Evolutionary conservation across 2,329 filamentous ascomycete genomes (phyloP).

Genomic region (Penicillium paneum): DNA sequence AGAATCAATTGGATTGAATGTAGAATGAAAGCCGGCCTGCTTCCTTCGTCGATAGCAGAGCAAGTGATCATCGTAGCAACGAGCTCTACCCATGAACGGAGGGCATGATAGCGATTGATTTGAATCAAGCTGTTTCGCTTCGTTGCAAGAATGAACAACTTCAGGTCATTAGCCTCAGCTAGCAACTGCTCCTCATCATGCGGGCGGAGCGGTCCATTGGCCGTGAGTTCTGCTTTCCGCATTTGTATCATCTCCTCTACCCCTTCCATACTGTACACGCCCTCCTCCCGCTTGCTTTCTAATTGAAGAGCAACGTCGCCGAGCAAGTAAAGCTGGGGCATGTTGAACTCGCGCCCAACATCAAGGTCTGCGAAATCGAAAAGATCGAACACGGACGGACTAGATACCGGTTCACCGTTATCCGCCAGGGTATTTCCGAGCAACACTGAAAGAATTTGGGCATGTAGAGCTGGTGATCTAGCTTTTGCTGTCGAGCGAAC

Average conservation of each 20-base stretch:
- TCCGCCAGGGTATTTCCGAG: slow-evolving; percentile 67
- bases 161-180: slow-evolving; percentile 38
- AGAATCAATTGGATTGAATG: slow-evolving; percentile 84
- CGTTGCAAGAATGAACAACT: slow-evolving; percentile 39
- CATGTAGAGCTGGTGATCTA: slow-evolving; percentile 66
- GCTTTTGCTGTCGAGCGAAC: slow-evolving; percentile 72
- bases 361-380: slow-evolving; percentile 82
- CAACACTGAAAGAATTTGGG: slow-evolving; percentile 64
- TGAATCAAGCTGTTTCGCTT: slow-evolving; percentile 41
- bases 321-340: slow-evolving; percentile 60
- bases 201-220: slow-evolving; percentile 45
- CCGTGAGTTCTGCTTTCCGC: slow-evolving; percentile 40
- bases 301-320: slow-evolving; percentile 64
- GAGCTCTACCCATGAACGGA: slow-evolving; percentile 81
- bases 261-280: slow-evolving; percentile 66
- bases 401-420: slow-evolving; percentile 62
- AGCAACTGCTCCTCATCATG: slow-evolving; percentile 43
- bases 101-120: slow-evolving; percentile 59
- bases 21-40: slow-evolving; percentile 73
- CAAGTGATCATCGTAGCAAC: slow-evolving; percentile 78
- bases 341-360: slow-evolving; percentile 46
- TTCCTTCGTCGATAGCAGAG: slow-evolving; percentile 71
- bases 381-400: slow-evolving; percentile 81
- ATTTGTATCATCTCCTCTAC: slow-evolving; percentile 69
- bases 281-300: slow-evolving; percentile 53